Base-by-base conservation (phyloP, 2,329 filamentous ascomycete genomes). In the Botrytis fragariae region DNA sequence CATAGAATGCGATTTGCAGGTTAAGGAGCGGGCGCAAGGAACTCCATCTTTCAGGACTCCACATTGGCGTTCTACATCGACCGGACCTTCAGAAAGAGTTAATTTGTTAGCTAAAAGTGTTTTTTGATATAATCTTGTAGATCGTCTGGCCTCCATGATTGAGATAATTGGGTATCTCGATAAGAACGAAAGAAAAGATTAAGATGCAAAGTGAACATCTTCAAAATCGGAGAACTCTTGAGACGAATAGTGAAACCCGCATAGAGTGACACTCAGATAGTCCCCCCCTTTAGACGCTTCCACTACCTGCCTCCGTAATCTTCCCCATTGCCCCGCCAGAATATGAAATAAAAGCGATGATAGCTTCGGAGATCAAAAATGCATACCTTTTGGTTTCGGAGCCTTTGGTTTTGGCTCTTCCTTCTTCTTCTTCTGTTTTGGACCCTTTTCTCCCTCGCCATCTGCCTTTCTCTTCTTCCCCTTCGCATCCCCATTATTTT, bases 1-100 rank as follows among this genome's bases (percentile, higher is more conserved):
- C 95, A 98, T 97, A n/a, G 88, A 91, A 77, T 98, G 95, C 74
- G 92, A 95, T 83, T 98, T 98, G 86, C 95, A 98, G 0, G 95
- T 98, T 74, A 98, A 84, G 5, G 93, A 97, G 72, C 95, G 87
- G 18, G 95, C 95, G 81, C 95, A 98, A 72, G 92, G 92, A 74
- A 93, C 92, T 1, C 94, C 94, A 79, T 97, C 97, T 72, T 97
- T 85, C 35, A 91, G 87, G 54, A 98, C 95, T 86, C 95, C 95
- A 79, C 95, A 98, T 83, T 98, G 95, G 79, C 92, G 90, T 84
- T 97, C 95, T 32, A 98, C 95, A 82, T 98, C 95, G 59, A 98
- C 95, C 4, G 95, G 95, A 0, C 94, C 89, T 89, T 69, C 35
- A 18, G 22, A 8, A 45, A 51, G 45, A 18, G 35, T 37, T 51